A percentile compares a stretch with the other conserved stretches of the same genome.
Evolutionary conservation across 2,329 filamentous ascomycete species (phyloP).

Genomic region (Aspergillus uvarum): DNA sequence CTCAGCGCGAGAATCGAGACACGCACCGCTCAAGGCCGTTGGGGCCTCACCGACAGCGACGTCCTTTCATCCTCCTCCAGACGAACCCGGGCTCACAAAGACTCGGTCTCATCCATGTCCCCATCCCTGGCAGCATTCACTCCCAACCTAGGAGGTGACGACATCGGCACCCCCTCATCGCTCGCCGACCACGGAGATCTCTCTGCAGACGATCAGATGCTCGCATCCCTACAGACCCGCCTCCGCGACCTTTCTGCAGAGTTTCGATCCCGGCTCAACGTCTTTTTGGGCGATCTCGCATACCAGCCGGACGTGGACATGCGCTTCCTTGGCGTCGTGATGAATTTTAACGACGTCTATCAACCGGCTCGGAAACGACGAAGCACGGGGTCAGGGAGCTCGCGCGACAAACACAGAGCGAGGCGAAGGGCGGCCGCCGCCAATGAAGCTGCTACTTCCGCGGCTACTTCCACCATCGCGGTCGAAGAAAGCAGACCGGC

Average conservation of each 20-base stretch:
- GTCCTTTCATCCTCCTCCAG: slow-evolving; percentile 32
- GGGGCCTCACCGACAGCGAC: slow-evolving; percentile 62
- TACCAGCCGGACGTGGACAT: slow-evolving; percentile 95
- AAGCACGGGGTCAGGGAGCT: slow-evolving; percentile 26
- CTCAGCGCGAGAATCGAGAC: slow-evolving; percentile 70
- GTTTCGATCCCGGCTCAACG: slow-evolving; percentile 74
- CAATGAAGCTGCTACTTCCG: slow-evolving; percentile 12
- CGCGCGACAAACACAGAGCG: slow-evolving; percentile 33
- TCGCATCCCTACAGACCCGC: slow-evolving; percentile 73
- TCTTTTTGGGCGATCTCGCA: slow-evolving; percentile 82
- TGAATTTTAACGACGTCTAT: slow-evolving; percentile 99
- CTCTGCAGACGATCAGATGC: slow-evolving; percentile 58
- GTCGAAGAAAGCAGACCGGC: neutral
- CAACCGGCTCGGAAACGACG: slow-evolving; percentile 67
- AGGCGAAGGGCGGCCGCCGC: slow-evolving; percentile 27
- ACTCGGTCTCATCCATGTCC: slow-evolving; percentile 28
- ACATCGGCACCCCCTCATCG: slow-evolving; percentile 43
- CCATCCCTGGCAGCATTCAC: slow-evolving; percentile 27
- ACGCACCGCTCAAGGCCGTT: slow-evolving; percentile 62
- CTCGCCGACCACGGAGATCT: slow-evolving; percentile 31
- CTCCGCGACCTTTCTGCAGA: slow-evolving; percentile 70
- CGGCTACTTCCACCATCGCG: slow-evolving; percentile 9
- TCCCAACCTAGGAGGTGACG: slow-evolving; percentile 28
- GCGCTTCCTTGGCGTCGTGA: slow-evolving; percentile 90
- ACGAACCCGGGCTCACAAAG: slow-evolving; percentile 27